Evolutionary conservation across 176 grass and related monocot species (phyloP).

Genomic region (Hordeum marinum): DNA sequence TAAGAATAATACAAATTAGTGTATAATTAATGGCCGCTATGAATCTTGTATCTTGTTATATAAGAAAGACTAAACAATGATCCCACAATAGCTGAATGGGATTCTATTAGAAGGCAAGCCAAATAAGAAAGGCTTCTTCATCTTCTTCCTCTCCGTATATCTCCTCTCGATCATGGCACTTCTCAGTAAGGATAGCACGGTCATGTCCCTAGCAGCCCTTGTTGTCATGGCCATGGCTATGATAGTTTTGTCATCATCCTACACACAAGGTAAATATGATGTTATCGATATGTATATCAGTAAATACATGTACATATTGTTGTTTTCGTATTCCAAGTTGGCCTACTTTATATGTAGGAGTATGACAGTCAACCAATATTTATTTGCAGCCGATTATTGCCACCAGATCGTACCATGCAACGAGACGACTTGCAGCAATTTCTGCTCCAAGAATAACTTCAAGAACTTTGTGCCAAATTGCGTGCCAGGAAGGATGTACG

Average conservation of each 20-base stretch:
- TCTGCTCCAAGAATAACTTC: neutral
- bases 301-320: neutral
- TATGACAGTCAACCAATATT: neutral
- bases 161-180: no score
- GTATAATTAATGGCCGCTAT: no score
- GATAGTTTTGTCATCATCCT: neutral
- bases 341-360: neutral
- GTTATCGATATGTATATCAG: neutral
- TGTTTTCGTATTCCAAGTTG: neutral
- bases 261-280: neutral
- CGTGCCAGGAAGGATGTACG: neutral
- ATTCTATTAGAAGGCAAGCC: no score
- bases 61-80: no score
- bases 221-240: neutral
- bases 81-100: no score
- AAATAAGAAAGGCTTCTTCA: no score
- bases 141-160: no score
- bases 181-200: neutral
- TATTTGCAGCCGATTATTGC: no score
- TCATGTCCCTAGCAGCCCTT: neutral
- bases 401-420: neutral
- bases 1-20: no score
- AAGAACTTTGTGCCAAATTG: neutral
- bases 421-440: neutral
- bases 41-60: no score